Conservation (phyloP, 352 stramenopile genomes). For the Phytophthora ohioensis region DNA sequence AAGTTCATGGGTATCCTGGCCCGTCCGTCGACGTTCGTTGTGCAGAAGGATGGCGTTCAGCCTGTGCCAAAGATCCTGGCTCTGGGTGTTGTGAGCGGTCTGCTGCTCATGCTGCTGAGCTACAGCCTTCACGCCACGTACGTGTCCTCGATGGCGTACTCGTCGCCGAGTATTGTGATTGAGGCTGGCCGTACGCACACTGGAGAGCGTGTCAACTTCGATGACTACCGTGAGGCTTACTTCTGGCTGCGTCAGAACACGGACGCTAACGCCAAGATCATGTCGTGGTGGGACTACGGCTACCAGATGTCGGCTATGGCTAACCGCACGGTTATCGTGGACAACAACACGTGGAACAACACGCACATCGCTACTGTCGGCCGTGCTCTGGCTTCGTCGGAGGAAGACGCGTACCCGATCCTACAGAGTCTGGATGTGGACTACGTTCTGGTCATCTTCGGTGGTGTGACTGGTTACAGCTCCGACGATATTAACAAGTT, state of each 20-base stretch:
- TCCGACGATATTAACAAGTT: constrained; percentile 96
- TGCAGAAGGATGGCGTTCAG: constrained; percentile 64
- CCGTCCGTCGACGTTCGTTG: constrained; percentile 61
- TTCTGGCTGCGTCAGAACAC: constrained; percentile 93
- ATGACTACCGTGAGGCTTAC: constrained; percentile 98
- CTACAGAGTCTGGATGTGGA: constrained; percentile 93
- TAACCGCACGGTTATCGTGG: constrained; percentile 91
- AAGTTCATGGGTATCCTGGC: constrained; percentile 83
- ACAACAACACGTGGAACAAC: constrained; percentile 98
- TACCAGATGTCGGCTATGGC: constrained; percentile 94
- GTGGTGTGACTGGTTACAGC: constrained; percentile 87
- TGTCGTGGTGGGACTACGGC: constrained; percentile 94
- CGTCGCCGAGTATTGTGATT: constrained; percentile 93
- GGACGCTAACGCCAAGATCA: constrained; percentile 85
- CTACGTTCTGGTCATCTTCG: constrained; percentile 94
- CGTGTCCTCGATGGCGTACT: constrained; percentile 92
- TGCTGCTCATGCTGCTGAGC: constrained; percentile 83
- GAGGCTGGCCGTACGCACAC: constrained; percentile 75
- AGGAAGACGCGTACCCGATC: constrained; percentile 92
- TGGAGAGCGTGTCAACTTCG: constrained; percentile 90
- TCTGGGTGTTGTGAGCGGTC: constrained; percentile 62
- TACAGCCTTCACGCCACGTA: constrained; percentile 92
- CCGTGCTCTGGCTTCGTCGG: constrained; percentile 80
- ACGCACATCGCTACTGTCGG: constrained; percentile 96
- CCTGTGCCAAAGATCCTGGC: constrained; percentile 68